phyloP scores from a whole-genome alignment of 2,329 filamentous ascomycete species.

The Alternaria novae-zelandiae region DNA sequence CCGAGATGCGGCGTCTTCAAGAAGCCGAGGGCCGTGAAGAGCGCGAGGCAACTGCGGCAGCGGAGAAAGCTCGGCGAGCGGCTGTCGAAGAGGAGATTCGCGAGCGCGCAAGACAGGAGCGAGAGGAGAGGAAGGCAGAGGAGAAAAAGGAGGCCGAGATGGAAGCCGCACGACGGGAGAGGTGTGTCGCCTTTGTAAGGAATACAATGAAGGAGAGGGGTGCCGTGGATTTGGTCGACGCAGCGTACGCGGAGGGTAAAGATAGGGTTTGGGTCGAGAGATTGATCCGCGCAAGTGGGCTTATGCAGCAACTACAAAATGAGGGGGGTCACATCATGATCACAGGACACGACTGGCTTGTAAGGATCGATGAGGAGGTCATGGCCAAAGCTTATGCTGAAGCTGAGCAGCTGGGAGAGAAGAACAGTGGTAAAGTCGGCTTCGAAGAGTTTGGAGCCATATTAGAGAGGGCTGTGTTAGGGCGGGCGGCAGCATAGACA shows the following conservation, averaged over 20 bases:
- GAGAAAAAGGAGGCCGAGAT: constrained; percentile 46
- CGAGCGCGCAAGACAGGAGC: constrained; percentile 49
- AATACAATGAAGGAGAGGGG: constrained; percentile 27
- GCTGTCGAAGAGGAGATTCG: constrained; percentile 53
- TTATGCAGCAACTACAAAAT: constrained; percentile 40
- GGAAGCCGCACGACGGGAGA: constrained; percentile 39
- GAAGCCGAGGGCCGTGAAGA: constrained; percentile 54
- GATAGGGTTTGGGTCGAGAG: constrained; percentile 53
- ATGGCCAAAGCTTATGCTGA: constrained; percentile 51
- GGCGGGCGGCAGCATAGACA: constrained; percentile 16
- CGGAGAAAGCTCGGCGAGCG: constrained; percentile 46
- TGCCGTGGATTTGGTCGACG: constrained; percentile 47
- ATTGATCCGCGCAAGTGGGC: constrained; percentile 50
- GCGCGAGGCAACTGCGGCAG: constrained; percentile 53
- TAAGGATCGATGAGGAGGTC: constrained; percentile 47
- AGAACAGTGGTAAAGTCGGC: constrained; percentile 39
- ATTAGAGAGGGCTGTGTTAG: constrained; percentile 45
- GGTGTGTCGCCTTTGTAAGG: constrained; percentile 41
- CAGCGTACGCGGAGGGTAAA: constrained; percentile 51
- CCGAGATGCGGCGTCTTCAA: constrained; percentile 52
- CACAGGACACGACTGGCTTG: constrained; percentile 53
- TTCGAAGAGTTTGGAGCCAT: constrained; percentile 48
- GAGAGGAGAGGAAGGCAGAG: constrained; percentile 49
- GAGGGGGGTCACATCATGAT: constrained; percentile 47
- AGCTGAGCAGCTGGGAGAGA: constrained; percentile 35